These are phyloP conservation scores for Noccaea caerulescens DNA, from an alignment of 345 rosid species.

Conservation along the genomic window DNA sequence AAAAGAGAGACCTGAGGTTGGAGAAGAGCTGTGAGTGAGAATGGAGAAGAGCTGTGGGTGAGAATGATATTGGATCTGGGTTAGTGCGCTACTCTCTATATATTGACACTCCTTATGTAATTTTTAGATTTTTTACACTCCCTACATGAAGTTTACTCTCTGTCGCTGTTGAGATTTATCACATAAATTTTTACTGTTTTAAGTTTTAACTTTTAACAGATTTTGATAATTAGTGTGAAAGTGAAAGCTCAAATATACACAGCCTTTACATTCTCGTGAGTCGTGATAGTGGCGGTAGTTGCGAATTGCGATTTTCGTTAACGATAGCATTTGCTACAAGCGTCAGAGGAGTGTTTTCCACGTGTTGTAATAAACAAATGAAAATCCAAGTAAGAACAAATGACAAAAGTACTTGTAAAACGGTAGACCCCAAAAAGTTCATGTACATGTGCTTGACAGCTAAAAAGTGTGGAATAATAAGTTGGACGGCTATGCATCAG, in stretches of 20 bases:
- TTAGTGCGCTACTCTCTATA: neutral
- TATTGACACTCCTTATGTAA: neutral
- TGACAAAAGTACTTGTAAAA: too few relatives aligned
- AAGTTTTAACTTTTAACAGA: too few relatives aligned
- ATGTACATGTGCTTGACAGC: too few relatives aligned
- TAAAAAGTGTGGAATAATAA: too few relatives aligned
- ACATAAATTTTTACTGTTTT: too few relatives aligned
- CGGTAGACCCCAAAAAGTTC: too few relatives aligned
- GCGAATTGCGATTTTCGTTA: neutral
- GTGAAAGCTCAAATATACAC: too few relatives aligned
- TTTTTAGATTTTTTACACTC: neutral
- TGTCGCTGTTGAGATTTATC: too few relatives aligned
- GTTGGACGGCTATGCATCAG: too few relatives aligned
- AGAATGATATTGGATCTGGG: neutral
- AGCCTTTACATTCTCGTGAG: neutral
- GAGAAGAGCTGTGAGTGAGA: slow-evolving; percentile 5
- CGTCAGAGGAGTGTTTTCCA: neutral
- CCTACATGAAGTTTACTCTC: too few relatives aligned
- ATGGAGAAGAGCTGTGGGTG: slow-evolving; percentile 14
- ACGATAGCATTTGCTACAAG: neutral
- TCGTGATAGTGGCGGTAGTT: too few relatives aligned
- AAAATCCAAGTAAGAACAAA: neutral
- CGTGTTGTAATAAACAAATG: neutral
- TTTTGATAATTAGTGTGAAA: too few relatives aligned
- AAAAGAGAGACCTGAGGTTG: neutral